phyloP scores from a whole-genome alignment of 1,284 basidiomycete genomes.

The Afroboletus lepidellus region DNA sequence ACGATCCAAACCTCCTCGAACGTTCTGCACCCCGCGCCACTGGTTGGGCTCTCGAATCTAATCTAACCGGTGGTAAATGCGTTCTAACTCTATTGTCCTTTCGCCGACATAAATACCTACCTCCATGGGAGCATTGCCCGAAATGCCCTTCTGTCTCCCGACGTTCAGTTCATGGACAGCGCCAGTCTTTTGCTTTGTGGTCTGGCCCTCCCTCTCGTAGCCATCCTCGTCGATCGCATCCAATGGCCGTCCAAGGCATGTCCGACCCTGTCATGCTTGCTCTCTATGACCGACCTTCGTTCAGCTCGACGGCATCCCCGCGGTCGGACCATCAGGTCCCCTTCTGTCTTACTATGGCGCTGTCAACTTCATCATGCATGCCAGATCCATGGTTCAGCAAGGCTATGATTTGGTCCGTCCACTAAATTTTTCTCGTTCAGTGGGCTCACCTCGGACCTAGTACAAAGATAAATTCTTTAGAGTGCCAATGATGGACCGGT shows the following conservation, averaged over 20 bases:
- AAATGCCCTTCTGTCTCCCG: constrained; percentile 30
- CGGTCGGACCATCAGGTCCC: constrained; percentile 37
- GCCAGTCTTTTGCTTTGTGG: constrained; percentile 23
- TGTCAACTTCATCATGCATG: constrained; percentile 30
- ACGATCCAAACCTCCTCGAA: too few species aligned
- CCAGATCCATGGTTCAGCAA: constrained; percentile 35
- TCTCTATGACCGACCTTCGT: constrained; percentile 1
- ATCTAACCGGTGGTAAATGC: constrained; percentile 24
- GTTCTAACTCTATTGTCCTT: constrained; percentile 33
- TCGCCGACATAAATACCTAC: constrained; percentile 33
- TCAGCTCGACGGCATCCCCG: constrained; percentile 36
- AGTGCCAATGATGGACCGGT: constrained; percentile 38
- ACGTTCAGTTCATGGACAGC: constrained; percentile 28
- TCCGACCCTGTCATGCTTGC: background rate
- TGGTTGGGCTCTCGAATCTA: constrained; percentile 26
- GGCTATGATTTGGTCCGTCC: constrained; percentile 38
- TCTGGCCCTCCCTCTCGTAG: constrained; percentile 17
- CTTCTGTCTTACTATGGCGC: constrained; percentile 38
- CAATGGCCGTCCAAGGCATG: constrained; percentile 28
- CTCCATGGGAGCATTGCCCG: constrained; percentile 18
- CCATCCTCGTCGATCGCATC: constrained; percentile 19
- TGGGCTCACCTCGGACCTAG: constrained; percentile 26
- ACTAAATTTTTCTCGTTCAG: background rate
- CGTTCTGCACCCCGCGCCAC: constrained; percentile 19
- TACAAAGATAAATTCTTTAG: constrained; percentile 37